Percentiles rank a stretch among this genome's conserved stretches.
These are phyloP conservation scores for Herpetospermum pedunculosum DNA, from an alignment of 306 rosid species.

Conservation along the genomic window DNA sequence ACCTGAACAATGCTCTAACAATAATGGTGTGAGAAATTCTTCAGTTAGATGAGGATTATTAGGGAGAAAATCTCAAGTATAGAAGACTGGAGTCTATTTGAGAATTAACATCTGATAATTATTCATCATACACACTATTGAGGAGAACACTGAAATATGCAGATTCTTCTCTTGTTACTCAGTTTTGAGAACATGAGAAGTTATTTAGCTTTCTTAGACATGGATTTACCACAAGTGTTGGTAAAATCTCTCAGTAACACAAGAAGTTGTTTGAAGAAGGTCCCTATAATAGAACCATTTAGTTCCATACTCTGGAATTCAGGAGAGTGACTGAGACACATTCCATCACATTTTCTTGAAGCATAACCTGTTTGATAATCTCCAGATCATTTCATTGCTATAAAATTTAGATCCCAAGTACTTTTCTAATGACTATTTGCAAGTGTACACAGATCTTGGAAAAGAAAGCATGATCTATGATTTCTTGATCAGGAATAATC, in stretches of 20 bases:
- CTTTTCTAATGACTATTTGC: neutral
- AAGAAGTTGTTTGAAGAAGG: neutral
- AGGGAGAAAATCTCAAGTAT: neutral
- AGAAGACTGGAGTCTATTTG: neutral
- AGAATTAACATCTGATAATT: neutral
- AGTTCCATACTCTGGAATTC: neutral
- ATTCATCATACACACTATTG: neutral
- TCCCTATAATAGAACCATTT: neutral
- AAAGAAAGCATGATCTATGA: neutral
- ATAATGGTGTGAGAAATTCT: neutral
- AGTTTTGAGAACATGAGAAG: neutral
- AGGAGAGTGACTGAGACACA: neutral
- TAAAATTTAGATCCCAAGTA: neutral
- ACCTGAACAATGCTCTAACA: neutral
- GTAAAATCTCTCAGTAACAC: neutral
- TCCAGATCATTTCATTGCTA: neutral
- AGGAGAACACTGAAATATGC: neutral
- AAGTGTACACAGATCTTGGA: neutral
- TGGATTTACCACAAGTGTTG: neutral
- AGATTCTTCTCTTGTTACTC: neutral
- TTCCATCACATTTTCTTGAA: neutral
- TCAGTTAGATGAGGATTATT: neutral
- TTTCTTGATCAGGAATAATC: neutral
- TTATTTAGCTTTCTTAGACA: neutral
- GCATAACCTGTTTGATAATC: neutral